These are phyloP conservation scores for Mortierella antarctica DNA, from an alignment of 192 early-diverging fungal genomes.

Conservation along the genomic window DNA sequence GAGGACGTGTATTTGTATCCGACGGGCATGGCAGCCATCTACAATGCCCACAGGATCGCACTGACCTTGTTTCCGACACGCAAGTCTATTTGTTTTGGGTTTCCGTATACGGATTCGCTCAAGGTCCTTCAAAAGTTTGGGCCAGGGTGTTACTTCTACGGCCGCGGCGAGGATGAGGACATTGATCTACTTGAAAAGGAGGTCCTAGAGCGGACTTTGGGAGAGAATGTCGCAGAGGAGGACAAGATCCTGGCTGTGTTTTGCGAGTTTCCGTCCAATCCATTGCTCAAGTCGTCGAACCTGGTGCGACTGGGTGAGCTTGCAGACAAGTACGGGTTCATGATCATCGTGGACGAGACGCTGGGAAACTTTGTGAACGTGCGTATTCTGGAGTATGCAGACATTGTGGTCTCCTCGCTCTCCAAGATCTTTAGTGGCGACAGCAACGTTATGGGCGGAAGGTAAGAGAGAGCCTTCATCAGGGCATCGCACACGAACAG, in stretches of 20 bases:
- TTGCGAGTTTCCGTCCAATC: conserved; percentile 96
- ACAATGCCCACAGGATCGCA: conserved; percentile 80
- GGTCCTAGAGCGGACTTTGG: conserved; percentile 60
- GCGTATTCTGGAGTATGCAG: conserved; percentile 78
- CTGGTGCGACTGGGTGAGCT: conserved; percentile 77
- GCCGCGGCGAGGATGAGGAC: conserved; percentile 81
- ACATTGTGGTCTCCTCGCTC: conserved; percentile 90
- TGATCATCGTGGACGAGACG: conserved; percentile 94
- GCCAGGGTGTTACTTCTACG: conserved; percentile 87
- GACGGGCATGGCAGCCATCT: conserved; percentile 95
- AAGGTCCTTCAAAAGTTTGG: conserved; percentile 98
- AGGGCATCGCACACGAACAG: too few relatives aligned
- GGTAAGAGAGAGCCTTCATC: conserved; percentile 61
- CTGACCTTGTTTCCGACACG: conserved; percentile 54
- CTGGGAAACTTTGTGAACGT: conserved; percentile 96
- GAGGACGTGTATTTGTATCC: conserved; percentile 90
- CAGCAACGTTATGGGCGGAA: conserved; percentile 98
- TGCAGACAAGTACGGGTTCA: conserved; percentile 79
- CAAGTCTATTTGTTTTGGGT: conserved; percentile 94
- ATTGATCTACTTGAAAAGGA: conserved; percentile 76
- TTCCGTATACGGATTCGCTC: conserved; percentile 96
- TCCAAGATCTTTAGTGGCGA: conserved; percentile 98
- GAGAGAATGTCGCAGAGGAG: conserved; percentile 57
- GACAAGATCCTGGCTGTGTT: conserved; percentile 82
- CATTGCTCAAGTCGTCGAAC: conserved; percentile 87